Percentiles rank a stretch among this genome's conserved stretches.
Conservation (phyloP, 2,329 filamentous ascomycete species). For the Aspergillus arachidicola region DNA sequence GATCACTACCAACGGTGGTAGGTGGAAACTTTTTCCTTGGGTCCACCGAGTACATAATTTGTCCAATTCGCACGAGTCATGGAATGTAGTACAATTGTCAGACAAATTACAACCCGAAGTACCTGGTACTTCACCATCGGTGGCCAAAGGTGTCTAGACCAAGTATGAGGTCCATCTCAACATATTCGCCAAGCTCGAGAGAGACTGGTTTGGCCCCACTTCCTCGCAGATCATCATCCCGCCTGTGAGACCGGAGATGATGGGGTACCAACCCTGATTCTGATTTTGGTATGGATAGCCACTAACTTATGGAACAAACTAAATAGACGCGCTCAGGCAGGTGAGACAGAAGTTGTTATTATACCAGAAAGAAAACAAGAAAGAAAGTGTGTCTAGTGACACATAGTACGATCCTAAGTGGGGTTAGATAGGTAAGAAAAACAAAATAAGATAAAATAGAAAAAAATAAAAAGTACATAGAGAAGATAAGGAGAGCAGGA, state of each 20-base stretch:
- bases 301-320: background rate
- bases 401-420: background rate
- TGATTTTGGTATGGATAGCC: slow-evolving; percentile 3
- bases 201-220: slow-evolving; percentile 5
- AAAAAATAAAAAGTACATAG: background rate
- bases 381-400: background rate
- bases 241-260: background rate
- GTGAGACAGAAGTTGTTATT: background rate
- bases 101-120: background rate
- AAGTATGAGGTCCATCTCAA: background rate
- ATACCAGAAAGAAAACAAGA: background rate
- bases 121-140: background rate
- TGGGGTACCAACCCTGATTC: background rate
- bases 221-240: slow-evolving; percentile 6
- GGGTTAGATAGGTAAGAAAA: background rate
- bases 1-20: background rate
- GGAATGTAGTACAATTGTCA: slow-evolving; percentile 1
- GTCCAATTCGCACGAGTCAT: background rate
- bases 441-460: background rate
- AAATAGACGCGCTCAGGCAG: background rate
- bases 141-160: background rate
- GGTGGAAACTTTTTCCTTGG: slow-evolving; percentile 2
- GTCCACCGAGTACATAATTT: background rate
- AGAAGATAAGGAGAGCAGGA: background rate
- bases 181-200: background rate